Evolutionary conservation across 164 flowering plant species (phyloP), one percentile per base, ranked within the genome.

Genomic region (Dillenia suffruticosa): DNA sequence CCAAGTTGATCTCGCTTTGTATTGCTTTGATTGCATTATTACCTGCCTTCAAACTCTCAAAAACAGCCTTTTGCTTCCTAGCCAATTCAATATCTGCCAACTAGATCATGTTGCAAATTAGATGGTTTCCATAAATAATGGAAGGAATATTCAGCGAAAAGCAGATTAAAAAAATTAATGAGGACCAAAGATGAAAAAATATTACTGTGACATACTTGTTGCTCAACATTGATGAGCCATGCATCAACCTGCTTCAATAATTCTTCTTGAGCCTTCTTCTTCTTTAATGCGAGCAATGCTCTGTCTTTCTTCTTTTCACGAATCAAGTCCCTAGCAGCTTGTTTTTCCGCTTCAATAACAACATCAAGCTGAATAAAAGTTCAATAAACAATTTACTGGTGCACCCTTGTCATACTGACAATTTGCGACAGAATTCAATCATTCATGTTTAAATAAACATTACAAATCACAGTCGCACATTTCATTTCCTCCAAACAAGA

Each of bases 341-440:
- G 85, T 72, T 87, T 89, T 72, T 93, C 98, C n/a, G 98, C 96
- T 76, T 90, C 97, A 66, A 89, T 93, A 51, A 93, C 96, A 51
- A 77, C 72, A 44, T 93, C 97, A 54, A 93, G 92, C 97, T 93
- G 78, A 63, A 69, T 53, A 14, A 50, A 46, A 10, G 19, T 12
- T 63, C 15, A 63, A 55, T 10, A 32, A 32, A 32, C 40, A 4
- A 32, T 32, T 32, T 32, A 32, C 40, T 32, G 6, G 40, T 5
- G 40, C 6, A 32, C 40, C 40, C 40, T 26, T 26, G 40, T 26
- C 40, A 26, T 26, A 26, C 40, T 32, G 40, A 32, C 6, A 32
- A 32, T 32, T 32, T 32, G 40, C 40, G 5, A 32, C 0, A 32
- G 40, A 32, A 32, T 6, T 32, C 6, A 32, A 32, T 32, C 40